Conservation (phyloP, 1,284 basidiomycete species). For the Rhodotorula mucilaginosa region DNA sequence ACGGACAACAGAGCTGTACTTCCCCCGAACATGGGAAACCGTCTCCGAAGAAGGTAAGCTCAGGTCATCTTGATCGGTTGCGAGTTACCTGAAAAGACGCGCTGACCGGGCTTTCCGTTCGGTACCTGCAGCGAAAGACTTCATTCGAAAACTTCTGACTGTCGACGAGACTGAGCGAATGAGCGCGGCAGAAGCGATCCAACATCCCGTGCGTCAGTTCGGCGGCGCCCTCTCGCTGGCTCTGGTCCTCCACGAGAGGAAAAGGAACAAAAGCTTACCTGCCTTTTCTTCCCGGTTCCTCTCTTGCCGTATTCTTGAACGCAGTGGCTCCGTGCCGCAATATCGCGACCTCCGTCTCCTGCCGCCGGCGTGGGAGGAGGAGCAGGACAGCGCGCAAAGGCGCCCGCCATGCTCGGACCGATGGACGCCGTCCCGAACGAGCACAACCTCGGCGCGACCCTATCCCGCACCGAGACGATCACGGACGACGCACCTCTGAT, state of each 20-base stretch:
- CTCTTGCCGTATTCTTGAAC: too few species aligned
- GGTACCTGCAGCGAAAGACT: slow-evolving; percentile 39
- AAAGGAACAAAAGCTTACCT: too few species aligned
- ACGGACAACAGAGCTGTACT: slow-evolving; percentile 38
- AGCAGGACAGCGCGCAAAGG: background rate
- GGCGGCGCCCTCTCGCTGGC: too few species aligned
- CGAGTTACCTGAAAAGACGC: background rate
- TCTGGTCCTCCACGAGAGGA: too few species aligned
- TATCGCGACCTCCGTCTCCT: slow-evolving; percentile 33
- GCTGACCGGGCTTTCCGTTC: background rate
- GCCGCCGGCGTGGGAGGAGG: background rate
- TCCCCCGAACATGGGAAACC: slow-evolving; percentile 40
- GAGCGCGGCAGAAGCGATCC: slow-evolving; percentile 35
- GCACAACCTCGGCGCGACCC: slow-evolving; percentile 6
- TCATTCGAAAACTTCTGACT: slow-evolving; percentile 29
- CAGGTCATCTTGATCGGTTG: background rate
- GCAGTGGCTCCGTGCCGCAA: slow-evolving; percentile 32
- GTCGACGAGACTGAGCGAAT: slow-evolving; percentile 40
- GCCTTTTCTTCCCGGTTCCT: too few species aligned
- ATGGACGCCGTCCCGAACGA: background rate
- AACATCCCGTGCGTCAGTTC: slow-evolving; percentile 32
- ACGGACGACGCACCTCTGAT: slow-evolving; percentile 25
- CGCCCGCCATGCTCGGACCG: slow-evolving; percentile 3
- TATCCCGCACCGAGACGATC: slow-evolving; percentile 21
- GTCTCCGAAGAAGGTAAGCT: slow-evolving; percentile 35